Evolutionary conservation across 2,329 filamentous ascomycete genomes (phyloP), one percentile per base, ranked within the genome.

Genomic region (Penicillium glabrum): DNA sequence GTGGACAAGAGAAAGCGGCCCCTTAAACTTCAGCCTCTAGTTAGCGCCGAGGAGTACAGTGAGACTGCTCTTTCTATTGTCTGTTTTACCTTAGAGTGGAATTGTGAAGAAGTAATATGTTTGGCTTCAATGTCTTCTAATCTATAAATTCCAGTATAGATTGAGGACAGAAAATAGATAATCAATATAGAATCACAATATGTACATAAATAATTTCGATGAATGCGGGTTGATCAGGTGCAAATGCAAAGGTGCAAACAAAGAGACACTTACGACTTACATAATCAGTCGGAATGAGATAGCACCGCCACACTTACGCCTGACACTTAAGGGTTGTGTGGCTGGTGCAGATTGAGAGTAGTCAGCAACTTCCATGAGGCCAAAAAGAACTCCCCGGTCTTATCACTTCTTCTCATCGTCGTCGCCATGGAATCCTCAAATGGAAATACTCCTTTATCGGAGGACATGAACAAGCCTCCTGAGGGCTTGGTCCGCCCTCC

Each of bases 401-500:
- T n/a, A 46, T 51, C 51, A 56, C 46, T 45, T 29, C 31, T 39
- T 48, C 48, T 37, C 52, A 53, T 46, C 56, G 33, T 33, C 45
- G 24, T 41, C 58, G 69, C 48, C 52, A 79, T 79, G 76, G 72
- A 77, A 54, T 67, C 67, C 37, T 72, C 76, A 51, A 77, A 77
- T 65, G 75, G 74, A 33, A 69, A 70, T 55, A 72, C 74, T 21
- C 69, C 74, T 13, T 63, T 76, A 11, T 70, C 75, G 23, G 81
- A 85, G 54, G 77, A 92, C 61, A 84, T 87, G 61, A 84, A 87
- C 72, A 93, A 92, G 74, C 87, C 91, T 33, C 93, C 93, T 3
- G 79, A 87, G 57, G 91, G 92, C 61, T 83, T 96, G 62, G 90
- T 97, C 55, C 83, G 97, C 53, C 95, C 95, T 23, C 95, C 86